Conservation (phyloP, 768 basidiomycete species). For the Phylloporus scabripes region DNA sequence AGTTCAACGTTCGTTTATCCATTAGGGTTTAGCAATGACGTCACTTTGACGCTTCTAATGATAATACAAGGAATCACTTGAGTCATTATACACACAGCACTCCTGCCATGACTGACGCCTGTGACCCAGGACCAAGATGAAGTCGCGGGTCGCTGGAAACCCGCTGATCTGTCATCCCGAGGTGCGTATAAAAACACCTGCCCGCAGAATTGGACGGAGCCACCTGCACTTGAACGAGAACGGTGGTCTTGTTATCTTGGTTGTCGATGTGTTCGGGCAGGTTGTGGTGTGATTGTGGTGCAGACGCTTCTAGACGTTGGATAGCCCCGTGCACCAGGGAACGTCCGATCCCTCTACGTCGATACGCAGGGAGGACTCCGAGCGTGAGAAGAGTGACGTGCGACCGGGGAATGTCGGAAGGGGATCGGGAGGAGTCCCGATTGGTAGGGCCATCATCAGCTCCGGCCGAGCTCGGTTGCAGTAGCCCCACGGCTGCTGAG, state of each 20-base stretch:
- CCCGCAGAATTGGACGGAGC: constrained; percentile 23
- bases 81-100: constrained; percentile 22
- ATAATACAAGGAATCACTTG: too few species aligned
- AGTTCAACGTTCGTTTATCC: too few species aligned
- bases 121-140: constrained; percentile 15
- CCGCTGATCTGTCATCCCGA: constrained; percentile 26
- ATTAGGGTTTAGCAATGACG: too few species aligned
- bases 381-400: constrained; percentile 28
- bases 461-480: background rate
- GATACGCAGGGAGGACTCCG: constrained; percentile 25
- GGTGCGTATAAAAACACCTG: constrained; percentile 24
- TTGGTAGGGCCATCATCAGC: background rate
- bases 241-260: constrained; percentile 8
- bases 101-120: constrained; percentile 23
- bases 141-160: constrained; percentile 5
- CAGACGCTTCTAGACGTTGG: constrained; percentile 20
- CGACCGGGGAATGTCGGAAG: constrained; percentile 9
- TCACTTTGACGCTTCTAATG: too few species aligned
- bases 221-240: constrained; percentile 27
- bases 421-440: background rate
- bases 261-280: background rate
- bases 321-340: constrained; percentile 26
- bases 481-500: constrained; percentile 19
- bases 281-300: background rate
- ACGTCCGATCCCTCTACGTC: constrained; percentile 26